Evolutionary conservation across 495 filamentous ascomycete species (phyloP).

Genomic region (Hyaloscypha variabilis): DNA sequence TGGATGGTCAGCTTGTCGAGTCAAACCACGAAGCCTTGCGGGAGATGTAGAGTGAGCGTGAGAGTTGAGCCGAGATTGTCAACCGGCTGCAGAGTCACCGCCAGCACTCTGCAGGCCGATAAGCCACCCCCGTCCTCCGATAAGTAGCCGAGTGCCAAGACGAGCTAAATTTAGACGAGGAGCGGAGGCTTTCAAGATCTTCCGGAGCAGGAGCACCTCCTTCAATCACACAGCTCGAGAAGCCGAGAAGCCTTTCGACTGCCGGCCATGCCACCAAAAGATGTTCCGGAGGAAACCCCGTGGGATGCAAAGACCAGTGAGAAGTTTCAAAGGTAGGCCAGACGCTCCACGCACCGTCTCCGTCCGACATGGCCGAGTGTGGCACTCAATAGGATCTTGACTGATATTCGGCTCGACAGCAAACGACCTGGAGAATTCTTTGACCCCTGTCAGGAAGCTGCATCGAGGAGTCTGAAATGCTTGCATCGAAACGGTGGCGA

Average conservation of each 20-base stretch:
- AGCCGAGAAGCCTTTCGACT: slow-evolving; percentile 1
- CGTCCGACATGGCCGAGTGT: not conserved
- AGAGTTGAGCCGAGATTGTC: not conserved
- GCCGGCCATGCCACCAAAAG: slow-evolving; percentile 24
- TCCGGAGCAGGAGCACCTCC: not conserved
- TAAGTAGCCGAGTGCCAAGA: slow-evolving; percentile 8
- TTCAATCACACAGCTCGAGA: slow-evolving; percentile 4
- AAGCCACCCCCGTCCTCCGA: not conserved
- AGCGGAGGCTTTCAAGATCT: not conserved
- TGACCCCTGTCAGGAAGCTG: slow-evolving; percentile 95
- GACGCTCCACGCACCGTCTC: not conserved
- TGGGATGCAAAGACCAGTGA: slow-evolving; percentile 38
- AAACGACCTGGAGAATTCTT: slow-evolving; percentile 85
- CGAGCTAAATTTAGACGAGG: not conserved
- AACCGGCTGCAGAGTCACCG: not conserved
- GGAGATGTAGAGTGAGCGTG: not conserved
- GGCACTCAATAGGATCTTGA: not conserved
- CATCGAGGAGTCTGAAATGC: slow-evolving; percentile 80
- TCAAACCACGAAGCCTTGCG: not conserved
- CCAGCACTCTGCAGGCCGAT: not conserved
- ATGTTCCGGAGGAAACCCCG: slow-evolving; percentile 17
- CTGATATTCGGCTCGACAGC: slow-evolving; percentile 45
- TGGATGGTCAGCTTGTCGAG: not conserved
- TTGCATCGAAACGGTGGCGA: slow-evolving; percentile 85
- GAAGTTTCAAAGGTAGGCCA: slow-evolving; percentile 46